A percentile compares a stretch with the other conserved stretches of the same genome.
Evolutionary conservation across 306 rosid species (phyloP).

Genomic region (Prunus salicina): DNA sequence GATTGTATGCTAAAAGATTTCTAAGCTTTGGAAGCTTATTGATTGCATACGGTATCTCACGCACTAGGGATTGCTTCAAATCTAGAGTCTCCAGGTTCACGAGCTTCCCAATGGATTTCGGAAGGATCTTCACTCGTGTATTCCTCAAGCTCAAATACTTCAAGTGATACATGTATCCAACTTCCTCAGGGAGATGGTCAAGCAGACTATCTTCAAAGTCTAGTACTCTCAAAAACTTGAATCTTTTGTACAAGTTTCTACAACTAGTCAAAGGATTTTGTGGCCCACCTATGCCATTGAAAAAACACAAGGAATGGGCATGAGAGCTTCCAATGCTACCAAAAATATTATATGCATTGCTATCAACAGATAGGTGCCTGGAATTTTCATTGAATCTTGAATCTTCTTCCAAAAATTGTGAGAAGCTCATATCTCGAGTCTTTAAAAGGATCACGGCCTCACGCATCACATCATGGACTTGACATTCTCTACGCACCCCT

Average conservation of each 20-base stretch:
- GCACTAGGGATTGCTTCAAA: not conserved
- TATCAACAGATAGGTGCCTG: slow-evolving; percentile 1
- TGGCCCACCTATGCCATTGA: not conserved
- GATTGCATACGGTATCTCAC: slow-evolving; percentile 4
- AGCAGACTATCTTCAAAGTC: slow-evolving; percentile 18
- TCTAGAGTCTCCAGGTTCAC: slow-evolving; percentile 19
- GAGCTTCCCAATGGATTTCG: slow-evolving; percentile 20
- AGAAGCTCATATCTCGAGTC: not conserved
- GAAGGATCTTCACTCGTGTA: slow-evolving; percentile 13
- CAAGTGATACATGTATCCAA: slow-evolving; percentile 11
- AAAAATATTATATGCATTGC: not conserved
- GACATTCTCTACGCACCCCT: not conserved
- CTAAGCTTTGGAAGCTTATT: slow-evolving; percentile 6
- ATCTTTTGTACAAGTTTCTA: not conserved
- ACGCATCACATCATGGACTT: slow-evolving; percentile 13
- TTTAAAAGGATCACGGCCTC: not conserved
- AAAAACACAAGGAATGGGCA: not conserved
- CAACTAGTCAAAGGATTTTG: not conserved
- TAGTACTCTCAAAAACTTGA: slow-evolving; percentile 11
- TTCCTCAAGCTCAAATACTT: slow-evolving; percentile 14
- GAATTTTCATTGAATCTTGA: not conserved
- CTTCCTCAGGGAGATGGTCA: not conserved
- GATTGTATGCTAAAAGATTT: not conserved
- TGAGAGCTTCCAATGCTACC: not conserved
- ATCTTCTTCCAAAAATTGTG: not conserved